Base-by-base conservation (phyloP, 73 alveolate genomes). In the Stentor coeruleus region DNA sequence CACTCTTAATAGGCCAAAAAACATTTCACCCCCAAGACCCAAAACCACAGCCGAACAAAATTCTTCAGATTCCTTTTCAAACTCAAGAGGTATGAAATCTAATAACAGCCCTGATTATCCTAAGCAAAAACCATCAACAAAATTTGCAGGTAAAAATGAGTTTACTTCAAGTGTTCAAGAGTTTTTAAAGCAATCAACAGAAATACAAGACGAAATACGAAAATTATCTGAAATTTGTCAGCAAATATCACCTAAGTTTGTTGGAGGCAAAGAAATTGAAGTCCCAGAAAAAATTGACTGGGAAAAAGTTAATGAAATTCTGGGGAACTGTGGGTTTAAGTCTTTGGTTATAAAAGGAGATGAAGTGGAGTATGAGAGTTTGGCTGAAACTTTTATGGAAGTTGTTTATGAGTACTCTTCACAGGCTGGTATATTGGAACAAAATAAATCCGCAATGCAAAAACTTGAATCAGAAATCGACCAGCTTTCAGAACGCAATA, bases 121-220 rank as follows among this genome's bases (percentile, higher is more conserved):
- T 49, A 49, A 49, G 20, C 6, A 49, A 6, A 49, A 49, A 49
- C 66, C 20, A 49, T 20, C 6, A 20, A 6, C 6, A 20, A 49
- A 49, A 20, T n/a, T n/a, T n/a, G 20, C 6, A 11, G 20, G 20
- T 11, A 49, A 49, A 20, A 11, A 6, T 11, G 66, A 49, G 20
- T 49, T 49, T 49, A 49, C 66, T 49, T 49, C 66, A 20, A 49
- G 66, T 49, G 79, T 66, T 1, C 79, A 66, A 40, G 79, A 66
- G 79, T 66, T 66, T 2, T 66, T 66, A 20, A 66, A 66, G 2
- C 79, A 66, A 2, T 66, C 79, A 0, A 66, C n/a, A 1, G 79
- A 66, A 33, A 66, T 66, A 28, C 79, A 66, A 33, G 79, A 66
- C 11, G 79, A 66, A 33, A 66, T 66, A 26, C n/a, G 79, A 31